Percentiles rank a stretch among this genome's conserved stretches.
These are phyloP conservation scores for Wickerhamomyces sp. DNA, from an alignment of 1,139 yeast species.

Conservation along the genomic window DNA sequence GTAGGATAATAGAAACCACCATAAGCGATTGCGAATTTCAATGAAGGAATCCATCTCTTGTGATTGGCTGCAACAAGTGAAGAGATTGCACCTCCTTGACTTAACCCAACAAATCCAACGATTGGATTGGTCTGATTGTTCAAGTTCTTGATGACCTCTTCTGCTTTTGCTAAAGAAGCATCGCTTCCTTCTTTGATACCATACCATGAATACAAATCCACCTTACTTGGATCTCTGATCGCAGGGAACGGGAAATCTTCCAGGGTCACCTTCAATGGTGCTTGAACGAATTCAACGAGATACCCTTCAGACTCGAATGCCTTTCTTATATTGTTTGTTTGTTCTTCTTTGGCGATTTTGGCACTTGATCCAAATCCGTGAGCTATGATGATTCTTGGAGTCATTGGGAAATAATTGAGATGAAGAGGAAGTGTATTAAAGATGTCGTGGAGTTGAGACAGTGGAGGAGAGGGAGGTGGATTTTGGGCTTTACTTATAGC, in stretches of 20 bases:
- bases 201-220: constrained; percentile 3
- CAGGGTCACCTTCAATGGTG: not conserved
- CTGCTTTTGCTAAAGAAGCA: not conserved
- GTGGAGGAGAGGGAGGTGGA: too few relatives aligned
- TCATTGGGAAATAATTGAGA: not conserved
- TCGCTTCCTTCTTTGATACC: not conserved
- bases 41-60: constrained; percentile 1
- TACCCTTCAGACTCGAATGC: constrained; percentile 7
- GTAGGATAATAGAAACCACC: constrained; percentile 6
- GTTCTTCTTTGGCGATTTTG: constrained; percentile 16
- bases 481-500: too few relatives aligned
- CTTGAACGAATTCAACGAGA: not conserved
- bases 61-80: constrained; percentile 1
- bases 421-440: too few relatives aligned
- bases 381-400: not conserved
- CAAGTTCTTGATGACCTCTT: not conserved
- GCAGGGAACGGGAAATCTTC: constrained; percentile 27
- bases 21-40: constrained; percentile 1
- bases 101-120: constrained; percentile 3
- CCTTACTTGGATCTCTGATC: constrained; percentile 28
- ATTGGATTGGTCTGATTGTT: not conserved
- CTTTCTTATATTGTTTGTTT: not conserved
- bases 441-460: too few relatives aligned
- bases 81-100: constrained; percentile 3
- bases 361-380: constrained; percentile 13